These are phyloP conservation scores for Lepidium aucheri DNA, from an alignment of 345 rosid genomes.

Conservation along the genomic window DNA sequence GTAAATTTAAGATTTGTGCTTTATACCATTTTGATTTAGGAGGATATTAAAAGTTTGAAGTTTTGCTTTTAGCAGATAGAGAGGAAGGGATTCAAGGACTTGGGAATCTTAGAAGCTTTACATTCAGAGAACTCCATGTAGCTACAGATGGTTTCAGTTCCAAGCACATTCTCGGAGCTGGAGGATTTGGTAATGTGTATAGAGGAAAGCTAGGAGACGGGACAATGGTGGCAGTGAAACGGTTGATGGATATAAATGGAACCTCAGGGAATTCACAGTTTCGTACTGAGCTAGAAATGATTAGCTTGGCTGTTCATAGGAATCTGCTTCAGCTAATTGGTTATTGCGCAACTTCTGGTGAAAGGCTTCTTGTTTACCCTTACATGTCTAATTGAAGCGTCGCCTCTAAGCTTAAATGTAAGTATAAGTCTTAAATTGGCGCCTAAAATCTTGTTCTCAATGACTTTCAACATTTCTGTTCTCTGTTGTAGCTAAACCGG, in stretches of 20 bases:
- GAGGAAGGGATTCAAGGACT: slow-evolving; percentile 60
- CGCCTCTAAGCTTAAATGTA: slow-evolving; percentile 84
- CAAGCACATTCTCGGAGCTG: slow-evolving; percentile 79
- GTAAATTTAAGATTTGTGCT: neutral
- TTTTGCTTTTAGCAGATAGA: slow-evolving; percentile 38
- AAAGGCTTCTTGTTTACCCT: slow-evolving; percentile 87
- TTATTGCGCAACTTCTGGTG: slow-evolving; percentile 59
- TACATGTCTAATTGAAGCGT: slow-evolving; percentile 94
- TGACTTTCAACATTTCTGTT: neutral
- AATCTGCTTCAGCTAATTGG: slow-evolving; percentile 73
- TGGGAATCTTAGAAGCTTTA: slow-evolving; percentile 71
- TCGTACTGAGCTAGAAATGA: slow-evolving; percentile 85
- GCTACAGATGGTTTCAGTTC: slow-evolving; percentile 79
- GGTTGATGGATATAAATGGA: slow-evolving; percentile 71
- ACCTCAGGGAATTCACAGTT: slow-evolving; percentile 79
- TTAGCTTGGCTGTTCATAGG: slow-evolving; percentile 90
- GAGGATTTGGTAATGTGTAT: slow-evolving; percentile 95
- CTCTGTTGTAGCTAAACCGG: slow-evolving; percentile 54
- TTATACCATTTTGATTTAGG: neutral
- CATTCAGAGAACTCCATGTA: slow-evolving; percentile 72
- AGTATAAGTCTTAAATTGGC: slow-evolving; percentile 17
- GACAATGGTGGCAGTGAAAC: slow-evolving; percentile 71
- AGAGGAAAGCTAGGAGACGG: slow-evolving; percentile 83
- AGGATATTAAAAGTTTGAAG: neutral
- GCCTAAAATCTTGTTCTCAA: neutral